Base-by-base conservation (phyloP, 192 early-diverging fungal species). In the Entomortierella lignicola region DNA sequence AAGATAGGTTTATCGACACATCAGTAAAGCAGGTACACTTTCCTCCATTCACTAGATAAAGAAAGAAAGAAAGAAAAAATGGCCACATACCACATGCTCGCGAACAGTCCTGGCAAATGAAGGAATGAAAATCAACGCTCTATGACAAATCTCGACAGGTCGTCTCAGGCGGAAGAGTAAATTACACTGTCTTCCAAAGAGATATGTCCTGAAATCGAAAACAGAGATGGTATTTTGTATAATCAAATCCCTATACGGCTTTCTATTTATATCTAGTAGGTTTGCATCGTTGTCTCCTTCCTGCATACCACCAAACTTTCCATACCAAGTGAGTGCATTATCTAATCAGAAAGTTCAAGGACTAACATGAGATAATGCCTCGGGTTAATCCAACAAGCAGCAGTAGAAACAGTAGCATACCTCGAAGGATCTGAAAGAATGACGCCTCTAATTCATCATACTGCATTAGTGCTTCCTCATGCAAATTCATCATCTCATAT, bases 381-480 rank as follows among this genome's bases (percentile, higher is more conserved):
- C 27, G n/a, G n/a, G n/a, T 34, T 18, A 41, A 21, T 7, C 7
- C 3, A 58, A 37, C 27, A 37, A 17, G 0, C 50, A n/a, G 25
- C 18, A n/a, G n/a, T n/a, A n/a, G n/a, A n/a, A n/a, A n/a, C n/a
- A n/a, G 39, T 1, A 30, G 7, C n/a, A 52, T 83, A 92, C 92
- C 92, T 66, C 86, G 84, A 23, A 98, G 82, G 23, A 96, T 91
- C 81, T 99, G 96, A 60, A 93, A 93, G 75, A 96, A 99, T 4
- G 92, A 93, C 0, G 96, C 96, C 66, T 99, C 97, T 31, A 99
- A 85, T 81, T 99, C 98, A 77, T 99, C 98, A 68, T 99, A 99
- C 66, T 97, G 94, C 31, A 94, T 75, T 52, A 99, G 80, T 8
- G 98, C 95, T 54, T 97, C 98, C 52, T 95, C 95, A 43, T 87